A percentile compares a stretch with the other conserved stretches of the same genome.
phyloP scores from a whole-genome alignment of 2,329 filamentous ascomycete genomes.

The Didymella exigua region DNA sequence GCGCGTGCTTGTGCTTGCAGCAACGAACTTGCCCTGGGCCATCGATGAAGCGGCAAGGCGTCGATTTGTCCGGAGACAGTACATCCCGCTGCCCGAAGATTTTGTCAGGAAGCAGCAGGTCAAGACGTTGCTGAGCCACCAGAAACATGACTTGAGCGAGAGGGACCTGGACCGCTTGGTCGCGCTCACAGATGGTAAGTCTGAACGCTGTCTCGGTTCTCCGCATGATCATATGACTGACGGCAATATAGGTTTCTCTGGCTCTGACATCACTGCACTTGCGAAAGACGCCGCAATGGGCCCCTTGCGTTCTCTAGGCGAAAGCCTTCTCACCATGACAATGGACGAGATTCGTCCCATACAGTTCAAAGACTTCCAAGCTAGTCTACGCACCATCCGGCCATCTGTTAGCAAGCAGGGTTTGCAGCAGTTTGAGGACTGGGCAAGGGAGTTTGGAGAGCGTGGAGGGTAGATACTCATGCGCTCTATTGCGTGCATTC shows the following conservation, averaged over 20 bases:
- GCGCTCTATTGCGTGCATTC: background rate
- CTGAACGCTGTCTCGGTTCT: background rate
- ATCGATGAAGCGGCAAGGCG: conserved; percentile 94
- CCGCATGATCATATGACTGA: background rate
- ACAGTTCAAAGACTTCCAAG: conserved; percentile 78
- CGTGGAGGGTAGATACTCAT: conserved; percentile 69
- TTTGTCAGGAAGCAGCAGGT: conserved; percentile 81
- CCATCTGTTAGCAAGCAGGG: conserved; percentile 88
- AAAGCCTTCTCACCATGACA: conserved; percentile 85
- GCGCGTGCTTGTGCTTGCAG: conserved; percentile 88
- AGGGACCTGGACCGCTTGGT: conserved; percentile 76
- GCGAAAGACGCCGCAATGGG: conserved; percentile 99
- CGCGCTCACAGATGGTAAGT: conserved; percentile 77
- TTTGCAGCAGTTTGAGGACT: conserved; percentile 88
- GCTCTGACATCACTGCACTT: conserved; percentile 93
- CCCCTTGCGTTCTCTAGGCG: conserved; percentile 84
- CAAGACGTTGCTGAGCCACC: conserved; percentile 78
- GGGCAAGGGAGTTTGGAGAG: conserved; percentile 93
- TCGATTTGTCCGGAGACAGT: conserved; percentile 90
- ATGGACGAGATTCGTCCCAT: conserved; percentile 96
- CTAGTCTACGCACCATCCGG: conserved; percentile 81
- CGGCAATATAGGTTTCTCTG: conserved; percentile 79
- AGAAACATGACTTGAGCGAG: conserved; percentile 79
- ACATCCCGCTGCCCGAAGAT: conserved; percentile 90
- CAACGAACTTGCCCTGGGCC: conserved; percentile 95